Conservation (phyloP, 768 basidiomycete genomes). For the Phylloporus sp. region DNA sequence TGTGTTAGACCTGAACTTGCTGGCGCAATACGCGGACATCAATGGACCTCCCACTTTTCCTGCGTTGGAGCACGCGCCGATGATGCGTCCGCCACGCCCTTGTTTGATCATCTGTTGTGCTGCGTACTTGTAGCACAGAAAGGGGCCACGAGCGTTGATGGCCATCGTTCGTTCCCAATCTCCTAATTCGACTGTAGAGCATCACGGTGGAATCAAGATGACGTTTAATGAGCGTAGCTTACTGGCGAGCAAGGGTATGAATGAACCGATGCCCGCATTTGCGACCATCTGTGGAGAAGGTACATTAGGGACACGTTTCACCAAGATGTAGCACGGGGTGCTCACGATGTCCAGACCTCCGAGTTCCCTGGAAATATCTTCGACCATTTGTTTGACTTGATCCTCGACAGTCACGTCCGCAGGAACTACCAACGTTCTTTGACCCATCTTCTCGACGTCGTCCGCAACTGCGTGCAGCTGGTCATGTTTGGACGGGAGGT, state of each 20-base stretch:
- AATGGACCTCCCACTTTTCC: conserved; percentile 26
- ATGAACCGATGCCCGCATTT: conserved; percentile 7
- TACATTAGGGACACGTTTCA: background rate
- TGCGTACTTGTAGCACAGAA: conserved; percentile 39
- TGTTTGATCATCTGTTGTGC: conserved; percentile 37
- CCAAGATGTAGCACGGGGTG: background rate
- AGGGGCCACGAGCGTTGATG: conserved; percentile 33
- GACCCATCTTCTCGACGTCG: background rate
- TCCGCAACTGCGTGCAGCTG: background rate
- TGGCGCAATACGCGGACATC: conserved; percentile 7
- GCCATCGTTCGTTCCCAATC: conserved; percentile 39
- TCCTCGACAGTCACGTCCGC: conserved; percentile 40
- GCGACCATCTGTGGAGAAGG: conserved; percentile 13
- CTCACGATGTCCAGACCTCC: conserved; percentile 45
- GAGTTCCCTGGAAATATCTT: conserved; percentile 25
- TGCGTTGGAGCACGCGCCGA: conserved; percentile 26
- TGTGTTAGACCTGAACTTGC: conserved; percentile 37
- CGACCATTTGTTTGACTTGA: conserved; percentile 39
- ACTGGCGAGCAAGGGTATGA: background rate
- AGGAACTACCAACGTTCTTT: conserved; percentile 15
- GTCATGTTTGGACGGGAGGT: background rate
- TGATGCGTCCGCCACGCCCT: conserved; percentile 35
- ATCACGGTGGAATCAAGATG: background rate
- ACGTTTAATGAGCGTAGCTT: background rate
- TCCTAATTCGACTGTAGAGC: conserved; percentile 26